These are phyloP conservation scores for Globisporangium canariense DNA, from an alignment of 352 stramenopile species.

Conservation along the genomic window DNA sequence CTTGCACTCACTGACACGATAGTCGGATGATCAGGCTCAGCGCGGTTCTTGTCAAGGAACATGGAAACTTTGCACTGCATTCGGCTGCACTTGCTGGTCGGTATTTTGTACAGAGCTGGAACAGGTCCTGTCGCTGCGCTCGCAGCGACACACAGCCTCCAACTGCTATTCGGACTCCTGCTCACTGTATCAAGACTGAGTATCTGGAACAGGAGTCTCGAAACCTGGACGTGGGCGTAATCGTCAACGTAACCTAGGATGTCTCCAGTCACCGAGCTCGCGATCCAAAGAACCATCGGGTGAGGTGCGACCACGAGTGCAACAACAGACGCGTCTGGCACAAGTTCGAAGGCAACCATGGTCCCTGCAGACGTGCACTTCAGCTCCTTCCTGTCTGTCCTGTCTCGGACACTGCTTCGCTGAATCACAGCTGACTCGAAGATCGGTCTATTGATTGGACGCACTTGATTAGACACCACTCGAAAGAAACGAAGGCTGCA, in stretches of 20 bases:
- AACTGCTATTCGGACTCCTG: background rate
- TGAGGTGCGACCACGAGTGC: slow-evolving; percentile 1
- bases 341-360: slow-evolving; percentile 4
- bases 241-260: slow-evolving; percentile 3
- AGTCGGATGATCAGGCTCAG: background rate
- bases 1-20: background rate
- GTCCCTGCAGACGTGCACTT: background rate
- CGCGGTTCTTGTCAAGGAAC: background rate
- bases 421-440: slow-evolving; percentile 4
- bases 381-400: background rate
- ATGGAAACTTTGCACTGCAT: background rate
- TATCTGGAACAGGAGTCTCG: background rate
- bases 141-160: slow-evolving; percentile 1
- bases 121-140: background rate
- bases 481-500: slow-evolving; percentile 26
- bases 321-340: background rate
- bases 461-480: slow-evolving; percentile 13
- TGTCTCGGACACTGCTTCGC: background rate
- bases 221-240: background rate
- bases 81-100: background rate
- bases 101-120: background rate
- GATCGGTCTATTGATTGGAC: slow-evolving; percentile 18
- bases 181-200: background rate
- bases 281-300: slow-evolving; percentile 5
- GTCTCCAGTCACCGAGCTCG: background rate